phyloP scores from a whole-genome alignment of 371 early-diverging fungal species.

The Sporodiniella umbellata region DNA sequence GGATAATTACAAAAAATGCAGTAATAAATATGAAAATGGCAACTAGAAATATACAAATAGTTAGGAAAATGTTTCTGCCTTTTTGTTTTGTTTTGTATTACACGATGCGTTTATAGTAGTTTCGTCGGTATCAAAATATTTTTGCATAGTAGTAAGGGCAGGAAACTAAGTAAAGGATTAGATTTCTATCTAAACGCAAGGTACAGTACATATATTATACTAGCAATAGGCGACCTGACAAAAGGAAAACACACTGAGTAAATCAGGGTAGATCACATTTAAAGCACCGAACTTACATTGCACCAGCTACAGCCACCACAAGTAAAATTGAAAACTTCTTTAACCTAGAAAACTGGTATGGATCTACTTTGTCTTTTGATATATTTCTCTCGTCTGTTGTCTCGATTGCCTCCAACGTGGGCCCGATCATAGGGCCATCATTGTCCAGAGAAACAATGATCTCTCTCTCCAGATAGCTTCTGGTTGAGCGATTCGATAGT shows the following conservation, averaged over 20 bases:
- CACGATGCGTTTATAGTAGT: constrained; percentile 42
- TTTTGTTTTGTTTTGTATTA: constrained; percentile 5
- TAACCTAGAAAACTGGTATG: constrained; percentile 5
- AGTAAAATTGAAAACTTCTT: constrained; percentile 29
- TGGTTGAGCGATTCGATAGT: constrained; percentile 13
- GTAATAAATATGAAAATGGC: constrained; percentile 30
- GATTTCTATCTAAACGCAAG: background rate
- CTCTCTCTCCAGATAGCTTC: constrained; percentile 19
- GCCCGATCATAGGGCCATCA: constrained; percentile 18
- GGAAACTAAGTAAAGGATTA: constrained; percentile 23
- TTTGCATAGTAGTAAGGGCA: constrained; percentile 32
- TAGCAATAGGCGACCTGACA: constrained; percentile 20
- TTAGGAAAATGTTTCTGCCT: too few species aligned
- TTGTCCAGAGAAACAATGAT: constrained; percentile 16
- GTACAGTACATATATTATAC: constrained; percentile 33
- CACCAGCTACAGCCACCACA: constrained; percentile 22
- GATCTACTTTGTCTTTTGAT: constrained; percentile 8
- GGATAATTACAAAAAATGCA: constrained; percentile 28
- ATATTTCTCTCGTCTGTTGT: constrained; percentile 4
- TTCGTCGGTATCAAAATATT: constrained; percentile 29
- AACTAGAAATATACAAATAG: constrained; percentile 16
- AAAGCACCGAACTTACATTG: constrained; percentile 15
- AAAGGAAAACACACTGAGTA: background rate
- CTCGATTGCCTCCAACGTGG: constrained; percentile 9
- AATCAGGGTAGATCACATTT: background rate